Percentiles rank a stretch among this genome's conserved stretches.
Conservation (phyloP, 2,329 filamentous ascomycete genomes). For the Coniella lustricola region DNA sequence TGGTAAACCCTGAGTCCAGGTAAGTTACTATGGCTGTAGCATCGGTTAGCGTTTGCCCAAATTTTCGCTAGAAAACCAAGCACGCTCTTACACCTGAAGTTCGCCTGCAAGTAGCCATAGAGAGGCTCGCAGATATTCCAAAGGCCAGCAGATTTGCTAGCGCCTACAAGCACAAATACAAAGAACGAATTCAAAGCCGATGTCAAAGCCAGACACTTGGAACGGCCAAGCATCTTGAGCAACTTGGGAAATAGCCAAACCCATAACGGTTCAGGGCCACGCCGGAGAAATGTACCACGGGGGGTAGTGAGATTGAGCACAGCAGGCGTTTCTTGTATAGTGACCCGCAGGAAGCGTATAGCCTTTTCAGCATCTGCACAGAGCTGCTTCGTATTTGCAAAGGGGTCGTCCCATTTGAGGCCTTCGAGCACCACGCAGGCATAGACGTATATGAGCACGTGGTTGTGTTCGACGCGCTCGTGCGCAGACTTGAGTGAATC, state of each 20-base stretch:
- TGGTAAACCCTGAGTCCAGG: constrained; percentile 8
- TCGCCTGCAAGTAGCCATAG: constrained; percentile 43
- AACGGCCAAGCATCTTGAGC: constrained; percentile 49
- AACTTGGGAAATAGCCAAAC: constrained; percentile 56
- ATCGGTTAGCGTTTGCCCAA: constrained; percentile 17
- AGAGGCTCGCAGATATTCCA: constrained; percentile 41
- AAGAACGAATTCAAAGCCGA: constrained; percentile 48
- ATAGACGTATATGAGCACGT: constrained; percentile 80
- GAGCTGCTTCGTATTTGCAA: constrained; percentile 49
- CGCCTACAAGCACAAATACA: constrained; percentile 38
- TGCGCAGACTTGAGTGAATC: constrained; percentile 51
- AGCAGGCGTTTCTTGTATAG: constrained; percentile 66
- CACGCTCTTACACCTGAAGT: constrained; percentile 35
- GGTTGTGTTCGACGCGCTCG: constrained; percentile 68
- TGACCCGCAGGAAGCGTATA: constrained; percentile 68
- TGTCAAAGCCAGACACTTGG: constrained; percentile 39
- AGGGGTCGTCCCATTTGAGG: constrained; percentile 61
- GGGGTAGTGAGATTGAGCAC: constrained; percentile 48
- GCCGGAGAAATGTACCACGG: constrained; percentile 37
- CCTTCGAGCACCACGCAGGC: constrained; percentile 70
- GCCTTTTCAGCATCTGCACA: constrained; percentile 61
- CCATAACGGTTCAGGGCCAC: constrained; percentile 57
- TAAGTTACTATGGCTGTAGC: constrained; percentile 19
- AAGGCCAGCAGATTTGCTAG: constrained; percentile 36
- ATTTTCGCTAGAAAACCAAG: constrained; percentile 7